Conservation (phyloP, 2,329 filamentous ascomycete species). For the Teratosphaeriaceae sp. region DNA sequence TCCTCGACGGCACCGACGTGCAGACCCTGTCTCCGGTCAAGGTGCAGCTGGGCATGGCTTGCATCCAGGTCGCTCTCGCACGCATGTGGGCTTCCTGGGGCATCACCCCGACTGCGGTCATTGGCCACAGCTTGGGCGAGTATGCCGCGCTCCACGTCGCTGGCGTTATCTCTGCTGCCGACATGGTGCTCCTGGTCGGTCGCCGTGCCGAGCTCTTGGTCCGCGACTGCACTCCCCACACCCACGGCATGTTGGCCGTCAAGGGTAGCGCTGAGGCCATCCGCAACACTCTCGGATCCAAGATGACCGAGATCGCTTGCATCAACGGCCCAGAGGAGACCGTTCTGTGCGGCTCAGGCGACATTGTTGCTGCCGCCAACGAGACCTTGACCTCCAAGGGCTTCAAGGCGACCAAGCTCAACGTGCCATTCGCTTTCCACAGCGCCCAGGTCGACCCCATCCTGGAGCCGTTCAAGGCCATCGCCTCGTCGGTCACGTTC, state of each 20-base stretch:
- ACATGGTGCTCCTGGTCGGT: conserved; percentile 32
- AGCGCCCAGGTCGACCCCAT: conserved; percentile 27
- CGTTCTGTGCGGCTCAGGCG: conserved; percentile 17
- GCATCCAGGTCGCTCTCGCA: conserved; percentile 36
- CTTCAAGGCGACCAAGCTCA: background rate
- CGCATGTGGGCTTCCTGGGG: conserved; percentile 23
- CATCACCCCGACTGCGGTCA: conserved; percentile 20
- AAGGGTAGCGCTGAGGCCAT: conserved; percentile 9
- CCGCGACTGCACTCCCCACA: conserved; percentile 17
- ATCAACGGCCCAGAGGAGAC: conserved; percentile 21
- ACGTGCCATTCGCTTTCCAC: conserved; percentile 27
- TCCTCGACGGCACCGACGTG: conserved; percentile 11
- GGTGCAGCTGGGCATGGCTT: conserved; percentile 36
- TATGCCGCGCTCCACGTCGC: conserved; percentile 33
- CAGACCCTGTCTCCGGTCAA: conserved; percentile 12
- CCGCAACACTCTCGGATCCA: background rate
- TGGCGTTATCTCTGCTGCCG: conserved; percentile 29
- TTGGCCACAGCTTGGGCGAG: conserved; percentile 33
- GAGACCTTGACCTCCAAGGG: conserved; percentile 5
- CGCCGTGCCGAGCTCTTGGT: conserved; percentile 27
- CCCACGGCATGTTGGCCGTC: conserved; percentile 24
- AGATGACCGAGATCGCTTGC: conserved; percentile 18
- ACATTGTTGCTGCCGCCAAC: conserved; percentile 9
- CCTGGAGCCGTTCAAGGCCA: conserved; percentile 16
- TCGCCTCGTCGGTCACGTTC: conserved; percentile 15